A percentile compares a stretch with the other conserved stretches of the same genome.
Conservation (phyloP, 345 rosid species). For the Ceriops tagal region DNA sequence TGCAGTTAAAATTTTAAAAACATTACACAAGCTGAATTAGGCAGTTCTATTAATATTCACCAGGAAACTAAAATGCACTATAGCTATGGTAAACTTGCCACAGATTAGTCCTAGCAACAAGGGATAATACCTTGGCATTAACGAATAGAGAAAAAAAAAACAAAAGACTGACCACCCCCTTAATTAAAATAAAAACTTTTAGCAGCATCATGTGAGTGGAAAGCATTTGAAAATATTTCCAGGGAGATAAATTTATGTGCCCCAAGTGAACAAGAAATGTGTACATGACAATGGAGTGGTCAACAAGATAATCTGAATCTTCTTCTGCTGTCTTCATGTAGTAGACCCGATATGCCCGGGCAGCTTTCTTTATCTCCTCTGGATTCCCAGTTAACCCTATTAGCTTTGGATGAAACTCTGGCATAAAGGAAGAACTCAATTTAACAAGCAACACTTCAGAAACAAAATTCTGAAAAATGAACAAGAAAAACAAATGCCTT, state of each 20-base stretch:
- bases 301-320: constrained; percentile 97
- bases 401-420: constrained; percentile 89
- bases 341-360: constrained; percentile 89
- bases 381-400: constrained; percentile 80
- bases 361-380: constrained; percentile 73
- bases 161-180: too few relatives aligned
- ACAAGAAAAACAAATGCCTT: background rate
- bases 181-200: too few relatives aligned
- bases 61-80: too few relatives aligned
- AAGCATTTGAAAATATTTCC: too few relatives aligned
- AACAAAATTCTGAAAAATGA: background rate
- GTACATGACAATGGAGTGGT: constrained; percentile 96
- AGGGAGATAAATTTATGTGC: too few relatives aligned
- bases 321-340: constrained; percentile 96
- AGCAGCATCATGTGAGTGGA: too few relatives aligned
- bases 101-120: too few relatives aligned
- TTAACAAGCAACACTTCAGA: background rate
- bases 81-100: too few relatives aligned
- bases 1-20: too few relatives aligned
- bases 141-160: background rate
- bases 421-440: constrained; percentile 1
- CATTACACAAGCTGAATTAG: too few relatives aligned
- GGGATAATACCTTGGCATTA: background rate
- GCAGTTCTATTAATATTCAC: too few relatives aligned
- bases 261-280: constrained; percentile 5